These are phyloP conservation scores for Golubevia pallescens DNA, from an alignment of 1,284 basidiomycete genomes.

Conservation along the genomic window DNA sequence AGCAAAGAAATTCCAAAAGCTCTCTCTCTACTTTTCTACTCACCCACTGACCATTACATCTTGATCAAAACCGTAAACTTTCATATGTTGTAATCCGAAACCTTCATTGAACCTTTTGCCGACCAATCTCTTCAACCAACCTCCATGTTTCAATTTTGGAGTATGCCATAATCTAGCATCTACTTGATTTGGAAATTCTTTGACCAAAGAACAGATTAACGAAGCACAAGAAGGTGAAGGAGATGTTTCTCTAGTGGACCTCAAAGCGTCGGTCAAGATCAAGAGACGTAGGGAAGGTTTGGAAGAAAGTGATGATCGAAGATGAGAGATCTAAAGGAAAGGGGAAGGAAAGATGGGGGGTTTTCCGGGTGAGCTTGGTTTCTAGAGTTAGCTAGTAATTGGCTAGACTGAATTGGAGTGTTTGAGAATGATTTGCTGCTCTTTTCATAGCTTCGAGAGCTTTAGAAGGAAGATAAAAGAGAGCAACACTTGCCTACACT, in stretches of 20 bases:
- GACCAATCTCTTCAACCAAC: slow-evolving; percentile 76
- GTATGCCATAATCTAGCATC: slow-evolving; percentile 77
- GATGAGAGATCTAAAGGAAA: slow-evolving; percentile 12
- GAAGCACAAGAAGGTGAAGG: slow-evolving; percentile 67
- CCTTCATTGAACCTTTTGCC: slow-evolving; percentile 96
- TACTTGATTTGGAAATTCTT: slow-evolving; percentile 74
- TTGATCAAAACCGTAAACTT: slow-evolving; percentile 92
- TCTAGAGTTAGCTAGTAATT: too few relatives aligned
- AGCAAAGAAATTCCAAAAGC: too few relatives aligned
- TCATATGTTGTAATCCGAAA: slow-evolving; percentile 97
- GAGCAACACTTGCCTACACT: slow-evolving; percentile 4
- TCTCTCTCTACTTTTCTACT: too few relatives aligned
- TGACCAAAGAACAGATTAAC: slow-evolving; percentile 35
- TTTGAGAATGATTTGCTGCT: too few relatives aligned
- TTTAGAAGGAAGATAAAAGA: background rate
- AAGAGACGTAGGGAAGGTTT: slow-evolving; percentile 75
- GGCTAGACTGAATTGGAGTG: too few relatives aligned
- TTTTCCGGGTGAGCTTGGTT: too few relatives aligned
- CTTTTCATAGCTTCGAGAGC: too few relatives aligned
- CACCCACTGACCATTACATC: slow-evolving; percentile 91
- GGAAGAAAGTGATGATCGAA: slow-evolving; percentile 28
- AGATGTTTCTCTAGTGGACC: slow-evolving; percentile 81
- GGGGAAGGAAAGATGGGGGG: background rate
- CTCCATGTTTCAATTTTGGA: slow-evolving; percentile 74
- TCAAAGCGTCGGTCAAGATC: slow-evolving; percentile 84